Base-by-base conservation (phyloP, 192 early-diverging fungal genomes). In the Geranomyces variabilis region DNA sequence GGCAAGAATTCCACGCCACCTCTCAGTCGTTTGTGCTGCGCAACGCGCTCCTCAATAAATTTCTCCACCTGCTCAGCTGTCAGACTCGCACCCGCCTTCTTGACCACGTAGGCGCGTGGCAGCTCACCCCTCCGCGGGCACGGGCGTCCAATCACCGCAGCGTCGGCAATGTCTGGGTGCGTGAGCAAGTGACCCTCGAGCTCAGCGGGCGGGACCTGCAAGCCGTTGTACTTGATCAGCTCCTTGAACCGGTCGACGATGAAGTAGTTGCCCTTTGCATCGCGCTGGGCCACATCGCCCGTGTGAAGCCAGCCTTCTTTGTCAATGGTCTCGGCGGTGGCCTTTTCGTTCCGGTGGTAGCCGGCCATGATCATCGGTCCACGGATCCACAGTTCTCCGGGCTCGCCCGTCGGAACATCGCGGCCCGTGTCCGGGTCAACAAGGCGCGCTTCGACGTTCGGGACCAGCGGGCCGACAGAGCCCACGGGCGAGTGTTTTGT, bases 171-270 rank as follows among this genome's bases (percentile, higher is more conserved):
- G 8, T 75, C 58, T 0, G 90, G 89, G 63, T 95, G 90, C 36
- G 86, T 77, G 1, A 93, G 68, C 63, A 95, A 76, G 47, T 89
- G 36, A 1, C 83, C 87, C 73, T 97, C 95, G 15, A 97, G 82
- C 76, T 96, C 93, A 1, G 93, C 91, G 1, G 94, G 95, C 3
- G 93, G 85, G 19, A 97, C 91, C 75, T 93, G 86, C 66, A 87
- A 83, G 4, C 91, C 88, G 74, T 96, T 96, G 84, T 92, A 97
- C 76, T 98, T 96, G 80, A 96, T 96, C 12, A 95, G 80, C 71
- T 94, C 92, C 84, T 95, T 98, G 29, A 91, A 73, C 21, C 96
- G 90, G 69, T 93, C 90, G 15, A 90, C 83, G 34, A 92, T 86
- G 61, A 80, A 87, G 71, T 88, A 89, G 71, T 86, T 75, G 7